phyloP scores from a whole-genome alignment of 768 basidiomycete species.

The Amanita brunnescens region DNA sequence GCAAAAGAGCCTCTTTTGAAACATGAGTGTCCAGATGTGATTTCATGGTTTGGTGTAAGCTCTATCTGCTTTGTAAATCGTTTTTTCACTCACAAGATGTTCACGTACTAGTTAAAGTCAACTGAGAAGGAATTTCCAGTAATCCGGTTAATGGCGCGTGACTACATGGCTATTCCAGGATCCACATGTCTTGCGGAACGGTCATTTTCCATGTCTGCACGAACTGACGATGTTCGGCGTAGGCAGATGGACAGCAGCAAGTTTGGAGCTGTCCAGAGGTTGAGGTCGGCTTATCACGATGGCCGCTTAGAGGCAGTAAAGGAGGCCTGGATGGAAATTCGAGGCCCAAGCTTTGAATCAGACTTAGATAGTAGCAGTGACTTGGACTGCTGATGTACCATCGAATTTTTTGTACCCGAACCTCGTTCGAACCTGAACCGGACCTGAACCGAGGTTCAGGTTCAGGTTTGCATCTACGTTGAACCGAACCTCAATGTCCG shows the following conservation, averaged over 20 bases:
- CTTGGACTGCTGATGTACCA: too few relatives aligned
- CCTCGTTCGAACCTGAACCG: background rate
- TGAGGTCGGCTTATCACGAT: constrained; percentile 1
- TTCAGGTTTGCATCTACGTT: background rate
- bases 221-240: constrained; percentile 1
- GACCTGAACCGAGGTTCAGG: background rate
- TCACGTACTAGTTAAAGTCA: background rate
- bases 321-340: constrained; percentile 1
- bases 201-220: too few relatives aligned
- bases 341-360: too few relatives aligned
- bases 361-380: too few relatives aligned
- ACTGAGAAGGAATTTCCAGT: constrained; percentile 9
- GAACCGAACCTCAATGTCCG: background rate
- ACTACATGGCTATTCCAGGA: constrained; percentile 13
- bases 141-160: constrained; percentile 9
- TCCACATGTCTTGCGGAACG: constrained; percentile 5
- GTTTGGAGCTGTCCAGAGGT: background rate
- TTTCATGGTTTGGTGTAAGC: constrained; percentile 10
- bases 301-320: background rate
- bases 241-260: background rate
- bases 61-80: background rate
- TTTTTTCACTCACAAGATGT: background rate
- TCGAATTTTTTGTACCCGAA: too few relatives aligned
- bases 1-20: background rate
- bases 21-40: constrained; percentile 5